Evolutionary conservation across 129 eudicot species (phyloP).

Genomic region (Pulicaria dysenterica): DNA sequence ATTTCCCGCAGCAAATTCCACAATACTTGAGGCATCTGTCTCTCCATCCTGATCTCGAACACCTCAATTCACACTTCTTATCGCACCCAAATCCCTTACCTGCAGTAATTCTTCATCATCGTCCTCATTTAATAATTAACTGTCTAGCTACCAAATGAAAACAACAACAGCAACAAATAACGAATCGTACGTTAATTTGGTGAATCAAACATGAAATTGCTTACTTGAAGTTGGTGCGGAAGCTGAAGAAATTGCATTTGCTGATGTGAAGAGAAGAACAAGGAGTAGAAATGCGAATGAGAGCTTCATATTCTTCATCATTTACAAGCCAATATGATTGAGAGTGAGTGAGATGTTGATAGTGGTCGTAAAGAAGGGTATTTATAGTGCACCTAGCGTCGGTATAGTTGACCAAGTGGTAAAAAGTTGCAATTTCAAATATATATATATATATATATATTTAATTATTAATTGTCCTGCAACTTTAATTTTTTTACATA

Average conservation of each 20-base stretch:
- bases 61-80: conserved; percentile 26
- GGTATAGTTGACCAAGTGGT: not conserved
- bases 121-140: not conserved
- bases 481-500: not conserved
- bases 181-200: not conserved
- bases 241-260: conserved; percentile 8
- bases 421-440: not conserved
- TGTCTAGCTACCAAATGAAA: too few species aligned
- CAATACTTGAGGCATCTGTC: conserved; percentile 23
- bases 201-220: not conserved
- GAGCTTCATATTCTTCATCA: conserved; percentile 23
- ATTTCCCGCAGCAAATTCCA: conserved; percentile 34
- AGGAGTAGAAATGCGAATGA: conserved; percentile 21
- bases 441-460: too few species aligned
- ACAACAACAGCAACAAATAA: too few species aligned
- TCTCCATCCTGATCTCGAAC: conserved; percentile 25
- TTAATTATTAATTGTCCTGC: not conserved
- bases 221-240: conserved; percentile 13
- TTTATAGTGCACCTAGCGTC: conserved; percentile 12
- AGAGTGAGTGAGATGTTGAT: not conserved
- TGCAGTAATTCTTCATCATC: not conserved
- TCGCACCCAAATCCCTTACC: conserved; percentile 18
- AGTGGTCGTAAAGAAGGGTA: not conserved
- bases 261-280: conserved; percentile 23
- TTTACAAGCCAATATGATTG: not conserved